Base-by-base conservation (phyloP, 768 basidiomycete species). In the Exsudoporus frostii region DNA sequence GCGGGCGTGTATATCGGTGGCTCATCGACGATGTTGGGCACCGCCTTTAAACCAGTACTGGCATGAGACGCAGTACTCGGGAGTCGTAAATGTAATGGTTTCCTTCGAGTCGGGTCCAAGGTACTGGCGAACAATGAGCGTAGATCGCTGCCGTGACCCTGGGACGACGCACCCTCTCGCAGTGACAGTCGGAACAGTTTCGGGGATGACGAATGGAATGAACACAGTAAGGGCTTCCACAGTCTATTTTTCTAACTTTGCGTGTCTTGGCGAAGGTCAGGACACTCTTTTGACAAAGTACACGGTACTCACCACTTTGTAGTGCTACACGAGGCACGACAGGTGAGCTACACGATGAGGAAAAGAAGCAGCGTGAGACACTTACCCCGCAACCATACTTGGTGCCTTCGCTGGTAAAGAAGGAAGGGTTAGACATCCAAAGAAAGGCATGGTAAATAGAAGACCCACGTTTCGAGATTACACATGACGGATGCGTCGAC, bases 91-190 rank as follows among this genome's bases (percentile, higher is more conserved):
- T 0, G 79, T 80, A 53, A 88, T 75, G 4, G 73, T 82, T 67
- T 92, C 87, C 49, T 76, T 78, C 39, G 71, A 71, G 60, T 91
- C 89, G 1, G 90, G 89, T 20, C 86, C 87, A 59, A 78, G 76
- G 65, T 84, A 88, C 89, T 53, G 53, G 29, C 4, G 22, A 11
- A 37, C 4, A 41, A 30, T 59, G 25, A 63, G 58, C 22, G 24
- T 41, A 39, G 33, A 30, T 25, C 27, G 42, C 11, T 19, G 47
- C 27, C 33, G 51, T 38, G 44, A 43, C 29, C 4, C 15, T 7
- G 29, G 20, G n/a, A 32, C 24, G 34, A 66, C 76, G 48, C 38
- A 78, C 76, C 59, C 72, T 69, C 50, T 80, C 75, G 62, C 79
- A 79, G 36, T 59, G 63, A 49, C 77, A 79, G 48, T 73, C 66